Conservation (phyloP, 1,284 basidiomycete species). For the Termitomyces sp. region DNA sequence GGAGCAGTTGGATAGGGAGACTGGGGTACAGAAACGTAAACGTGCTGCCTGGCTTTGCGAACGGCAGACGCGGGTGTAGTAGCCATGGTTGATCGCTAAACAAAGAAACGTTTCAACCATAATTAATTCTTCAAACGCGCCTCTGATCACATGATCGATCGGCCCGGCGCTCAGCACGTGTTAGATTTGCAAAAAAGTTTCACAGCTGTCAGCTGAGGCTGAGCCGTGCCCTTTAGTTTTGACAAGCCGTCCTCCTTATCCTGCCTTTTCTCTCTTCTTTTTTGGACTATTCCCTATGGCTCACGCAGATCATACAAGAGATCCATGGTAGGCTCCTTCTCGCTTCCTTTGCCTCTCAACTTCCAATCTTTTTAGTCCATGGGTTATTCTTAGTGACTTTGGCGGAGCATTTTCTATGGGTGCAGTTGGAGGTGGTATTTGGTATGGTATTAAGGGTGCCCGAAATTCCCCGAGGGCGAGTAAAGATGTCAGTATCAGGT, state of each 20-base stretch:
- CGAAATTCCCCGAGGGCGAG: constrained; percentile 91
- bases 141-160: constrained; percentile 18
- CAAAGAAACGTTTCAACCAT: constrained; percentile 12
- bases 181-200: constrained; percentile 30
- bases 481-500: constrained; percentile 16
- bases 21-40: constrained; percentile 56
- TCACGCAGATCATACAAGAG: constrained; percentile 88
- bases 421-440: constrained; percentile 93
- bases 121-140: constrained; percentile 8
- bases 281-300: constrained; percentile 45
- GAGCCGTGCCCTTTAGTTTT: constrained; percentile 7
- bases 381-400: constrained; percentile 98
- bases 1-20: constrained; percentile 34
- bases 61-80: constrained; percentile 5
- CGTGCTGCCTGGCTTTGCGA: constrained; percentile 22
- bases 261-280: constrained; percentile 16
- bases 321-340: constrained; percentile 68
- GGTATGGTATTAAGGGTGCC: constrained; percentile 99
- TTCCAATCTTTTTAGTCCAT: constrained; percentile 62
- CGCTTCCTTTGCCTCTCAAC: neutral
- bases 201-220: constrained; percentile 11
- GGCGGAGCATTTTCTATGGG: constrained; percentile 97
- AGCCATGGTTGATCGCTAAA: constrained; percentile 16
- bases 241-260: constrained; percentile 17
- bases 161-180: constrained; percentile 20